These are phyloP conservation scores for Asterophora lycoperdoides DNA, from an alignment of 768 basidiomycete species.

Conservation along the genomic window DNA sequence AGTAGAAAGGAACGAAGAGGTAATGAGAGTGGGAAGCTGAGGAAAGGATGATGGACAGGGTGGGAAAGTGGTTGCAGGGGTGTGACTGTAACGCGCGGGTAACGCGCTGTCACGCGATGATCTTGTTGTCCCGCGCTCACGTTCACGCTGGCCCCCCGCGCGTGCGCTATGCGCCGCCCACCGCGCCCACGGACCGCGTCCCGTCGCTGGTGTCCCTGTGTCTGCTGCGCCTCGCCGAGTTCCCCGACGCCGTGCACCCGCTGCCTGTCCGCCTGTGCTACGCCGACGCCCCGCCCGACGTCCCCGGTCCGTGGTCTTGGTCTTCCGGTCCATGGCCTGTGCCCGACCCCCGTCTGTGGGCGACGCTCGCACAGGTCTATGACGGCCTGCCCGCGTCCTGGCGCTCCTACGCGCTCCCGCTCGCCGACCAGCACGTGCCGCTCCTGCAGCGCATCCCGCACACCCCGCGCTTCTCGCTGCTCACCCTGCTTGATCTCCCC, in stretches of 20 bases:
- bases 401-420: slow-evolving; percentile 40
- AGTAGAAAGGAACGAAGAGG: slow-evolving; percentile 17
- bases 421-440: slow-evolving; percentile 50
- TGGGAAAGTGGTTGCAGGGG: slow-evolving; percentile 10
- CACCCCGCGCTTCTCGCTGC: slow-evolving; percentile 54
- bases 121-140: slow-evolving; percentile 7
- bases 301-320: no score
- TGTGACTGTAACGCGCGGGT: slow-evolving; percentile 6
- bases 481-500: slow-evolving; percentile 61
- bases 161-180: slow-evolving; percentile 18
- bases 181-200: slow-evolving; percentile 21
- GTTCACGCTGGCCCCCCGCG: slow-evolving; percentile 19
- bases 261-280: slow-evolving; percentile 23
- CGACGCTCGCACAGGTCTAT: slow-evolving; percentile 56
- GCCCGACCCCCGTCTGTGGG: slow-evolving; percentile 65
- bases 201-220: slow-evolving; percentile 56
- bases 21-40: slow-evolving; percentile 9
- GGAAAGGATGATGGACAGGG: slow-evolving; percentile 9
- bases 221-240: slow-evolving; percentile 37
- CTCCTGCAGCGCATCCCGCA: slow-evolving; percentile 54
- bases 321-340: slow-evolving; percentile 27
- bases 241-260: slow-evolving; percentile 40
- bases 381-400: slow-evolving; percentile 44
- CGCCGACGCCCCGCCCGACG: slow-evolving; percentile 24
- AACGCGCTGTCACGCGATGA: slow-evolving; percentile 3